Percentiles rank a stretch among this genome's conserved stretches.
phyloP scores from a whole-genome alignment of 2,329 filamentous ascomycete species.

The Shiraia bambusicola region DNA sequence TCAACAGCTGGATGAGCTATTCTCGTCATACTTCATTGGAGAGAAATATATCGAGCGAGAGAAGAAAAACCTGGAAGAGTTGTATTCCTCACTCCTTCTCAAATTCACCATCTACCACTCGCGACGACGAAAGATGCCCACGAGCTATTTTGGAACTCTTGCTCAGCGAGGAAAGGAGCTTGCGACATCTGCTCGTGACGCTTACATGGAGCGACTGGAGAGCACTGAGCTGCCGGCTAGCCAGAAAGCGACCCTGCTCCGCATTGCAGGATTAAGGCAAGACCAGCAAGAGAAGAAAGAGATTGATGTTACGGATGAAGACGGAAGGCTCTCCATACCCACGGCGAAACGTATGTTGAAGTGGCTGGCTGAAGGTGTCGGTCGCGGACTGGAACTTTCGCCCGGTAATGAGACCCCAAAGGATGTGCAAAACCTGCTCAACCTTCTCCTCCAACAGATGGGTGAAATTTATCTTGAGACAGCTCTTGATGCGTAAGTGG shows the following conservation, averaged over 20 bases:
- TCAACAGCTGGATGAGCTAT: slow-evolving; percentile 66
- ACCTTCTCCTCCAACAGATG: slow-evolving; percentile 82
- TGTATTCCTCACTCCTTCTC: slow-evolving; percentile 90
- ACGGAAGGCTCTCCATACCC: slow-evolving; percentile 78
- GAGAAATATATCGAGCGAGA: slow-evolving; percentile 67
- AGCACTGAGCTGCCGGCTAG: slow-evolving; percentile 84
- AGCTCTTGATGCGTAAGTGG: slow-evolving; percentile 59
- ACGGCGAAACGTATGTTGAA: slow-evolving; percentile 97
- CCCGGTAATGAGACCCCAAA: slow-evolving; percentile 87
- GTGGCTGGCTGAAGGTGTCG: slow-evolving; percentile 94
- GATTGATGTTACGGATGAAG: slow-evolving; percentile 86
- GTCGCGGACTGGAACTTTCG: slow-evolving; percentile 86
- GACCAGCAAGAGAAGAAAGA: slow-evolving; percentile 77
- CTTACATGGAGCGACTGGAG: slow-evolving; percentile 85
- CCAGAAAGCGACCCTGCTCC: slow-evolving; percentile 86
- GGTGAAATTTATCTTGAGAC: slow-evolving; percentile 76
- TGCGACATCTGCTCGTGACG: slow-evolving; percentile 82
- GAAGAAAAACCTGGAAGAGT: slow-evolving; percentile 70
- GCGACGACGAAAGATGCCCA: slow-evolving; percentile 80
- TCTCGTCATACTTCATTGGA: slow-evolving; percentile 66
- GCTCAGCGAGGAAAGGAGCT: slow-evolving; percentile 88
- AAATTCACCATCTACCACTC: slow-evolving; percentile 97
- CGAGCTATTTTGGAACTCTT: slow-evolving; percentile 88
- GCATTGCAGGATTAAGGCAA: slow-evolving; percentile 79
- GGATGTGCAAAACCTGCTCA: slow-evolving; percentile 82